Base-by-base conservation (phyloP, 2,329 filamentous ascomycete genomes). In the Podosphaera leucotricha region DNA sequence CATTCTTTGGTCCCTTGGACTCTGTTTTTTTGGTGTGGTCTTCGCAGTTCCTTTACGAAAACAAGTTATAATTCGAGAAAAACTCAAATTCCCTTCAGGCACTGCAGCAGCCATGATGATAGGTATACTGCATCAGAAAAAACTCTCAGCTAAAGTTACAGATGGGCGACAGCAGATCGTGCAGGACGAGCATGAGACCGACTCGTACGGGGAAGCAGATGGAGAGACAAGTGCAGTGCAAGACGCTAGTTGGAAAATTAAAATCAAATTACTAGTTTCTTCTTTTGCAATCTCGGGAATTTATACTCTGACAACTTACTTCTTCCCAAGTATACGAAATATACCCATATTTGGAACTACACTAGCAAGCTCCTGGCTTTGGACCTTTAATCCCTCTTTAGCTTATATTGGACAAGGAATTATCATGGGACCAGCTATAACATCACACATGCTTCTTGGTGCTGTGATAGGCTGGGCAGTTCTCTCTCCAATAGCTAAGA, bases 341-440 rank as follows among this genome's bases (percentile, higher is more conserved):
- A 65, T 98, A n/a, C 90, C 90, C 0, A 66, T 98, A 21, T 82
- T 95, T 52, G 90, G 90, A 0, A 62, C 70, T 0, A 62, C 70
- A 1, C 71, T 92, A 6, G 85, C 85, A 0, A 63, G 71, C 1
- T 73, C 73, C 1, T 98, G 87, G 87, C 70, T 94, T 1, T 98
- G 90, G 90, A 90, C 83, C 0, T 65, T 98, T 6, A 98, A 98
- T 52, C 90, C 90, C 0, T 94, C 85, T 39, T 78, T 92, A n/a
- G 90, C 90, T 2, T 98, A 98, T 58, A 76, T 95, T 21, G 90
- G 90, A 0, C 90, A 98, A 62, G 90, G 90, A 10, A 92, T 98
- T 49, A 95, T 98, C 55, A 98, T 98, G 90, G 90, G 90, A 0
- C 82, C 87, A 3, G 79, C 84, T 35, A 98, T 90, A 0, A 95